Conservation (phyloP, 768 basidiomycete species). For the Mycena rebaudengoi region DNA sequence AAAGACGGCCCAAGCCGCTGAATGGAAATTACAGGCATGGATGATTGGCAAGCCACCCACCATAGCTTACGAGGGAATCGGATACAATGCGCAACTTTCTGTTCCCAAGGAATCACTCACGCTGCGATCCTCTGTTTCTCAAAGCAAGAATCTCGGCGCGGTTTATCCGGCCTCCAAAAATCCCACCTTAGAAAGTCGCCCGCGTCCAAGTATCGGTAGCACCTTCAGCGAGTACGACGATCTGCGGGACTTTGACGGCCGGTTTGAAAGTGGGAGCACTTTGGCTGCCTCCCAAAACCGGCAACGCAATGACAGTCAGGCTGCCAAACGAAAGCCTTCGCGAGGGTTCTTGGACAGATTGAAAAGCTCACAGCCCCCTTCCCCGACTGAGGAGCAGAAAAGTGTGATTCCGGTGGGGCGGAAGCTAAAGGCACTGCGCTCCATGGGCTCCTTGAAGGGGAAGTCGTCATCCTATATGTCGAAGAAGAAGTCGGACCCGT, state of each 20-base stretch:
- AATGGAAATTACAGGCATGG: slow-evolving; percentile 98
- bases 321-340: slow-evolving; percentile 66
- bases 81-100: slow-evolving; percentile 63
- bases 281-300: slow-evolving; percentile 55
- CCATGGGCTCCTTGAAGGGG: slow-evolving; percentile 82
- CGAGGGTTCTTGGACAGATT: slow-evolving; percentile 73
- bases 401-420: slow-evolving; percentile 43
- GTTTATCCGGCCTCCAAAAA: slow-evolving; percentile 38
- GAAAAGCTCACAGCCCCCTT: slow-evolving; percentile 60
- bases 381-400: slow-evolving; percentile 50
- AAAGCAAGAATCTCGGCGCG: slow-evolving; percentile 31
- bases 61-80: slow-evolving; percentile 85
- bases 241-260: slow-evolving; percentile 84
- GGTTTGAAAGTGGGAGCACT: slow-evolving; percentile 84
- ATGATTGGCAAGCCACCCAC: slow-evolving; percentile 96
- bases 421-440: slow-evolving; percentile 77
- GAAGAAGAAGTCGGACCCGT: slow-evolving; percentile 46
- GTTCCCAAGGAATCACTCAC: slow-evolving; percentile 31
- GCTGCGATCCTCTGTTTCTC: slow-evolving; percentile 36
- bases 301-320: slow-evolving; percentile 45
- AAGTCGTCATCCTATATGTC: slow-evolving; percentile 45
- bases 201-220: slow-evolving; percentile 76
- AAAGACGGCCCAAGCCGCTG: slow-evolving; percentile 95
- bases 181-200: slow-evolving; percentile 44
- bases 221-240: slow-evolving; percentile 90